Evolutionary conservation across 495 filamentous ascomycete species (phyloP).

Genomic region (Penicillium coprophilum): DNA sequence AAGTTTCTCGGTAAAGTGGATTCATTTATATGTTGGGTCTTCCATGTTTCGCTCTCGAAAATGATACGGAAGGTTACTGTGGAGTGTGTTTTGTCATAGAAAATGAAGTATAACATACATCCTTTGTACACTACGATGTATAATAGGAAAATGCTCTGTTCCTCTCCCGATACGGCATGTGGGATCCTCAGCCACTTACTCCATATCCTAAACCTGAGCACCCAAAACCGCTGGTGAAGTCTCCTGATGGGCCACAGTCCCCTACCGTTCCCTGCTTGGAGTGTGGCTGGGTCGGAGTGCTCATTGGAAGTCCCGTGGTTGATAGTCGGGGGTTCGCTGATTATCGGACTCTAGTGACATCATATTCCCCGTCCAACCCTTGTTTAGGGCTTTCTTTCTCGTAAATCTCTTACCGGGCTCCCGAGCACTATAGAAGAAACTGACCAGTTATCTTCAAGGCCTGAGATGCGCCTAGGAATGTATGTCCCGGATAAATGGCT

Average conservation of each 20-base stretch:
- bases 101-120: not conserved
- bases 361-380: slow-evolving; percentile 4
- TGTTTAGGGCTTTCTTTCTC: not conserved
- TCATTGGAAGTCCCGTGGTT: not conserved
- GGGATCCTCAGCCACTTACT: slow-evolving; percentile 6
- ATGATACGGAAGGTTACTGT: not conserved
- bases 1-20: slow-evolving; percentile 13
- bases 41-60: slow-evolving; percentile 1
- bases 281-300: slow-evolving; percentile 4
- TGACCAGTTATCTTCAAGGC: not conserved
- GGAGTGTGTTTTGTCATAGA: not conserved
- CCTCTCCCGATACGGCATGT: not conserved
- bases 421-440: not conserved
- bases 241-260: not conserved
- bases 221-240: not conserved
- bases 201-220: not conserved
- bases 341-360: slow-evolving; percentile 14
- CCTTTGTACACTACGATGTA: not conserved
- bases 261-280: not conserved
- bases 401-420: not conserved
- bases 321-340: not conserved
- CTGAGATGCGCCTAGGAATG: not conserved
- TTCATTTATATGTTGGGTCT: not conserved
- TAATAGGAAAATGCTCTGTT: not conserved
- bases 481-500: not conserved